Percentiles rank a stretch among this genome's conserved stretches.
Conservation (phyloP, 169 alveolate genomes). For the Babesia caballi region DNA sequence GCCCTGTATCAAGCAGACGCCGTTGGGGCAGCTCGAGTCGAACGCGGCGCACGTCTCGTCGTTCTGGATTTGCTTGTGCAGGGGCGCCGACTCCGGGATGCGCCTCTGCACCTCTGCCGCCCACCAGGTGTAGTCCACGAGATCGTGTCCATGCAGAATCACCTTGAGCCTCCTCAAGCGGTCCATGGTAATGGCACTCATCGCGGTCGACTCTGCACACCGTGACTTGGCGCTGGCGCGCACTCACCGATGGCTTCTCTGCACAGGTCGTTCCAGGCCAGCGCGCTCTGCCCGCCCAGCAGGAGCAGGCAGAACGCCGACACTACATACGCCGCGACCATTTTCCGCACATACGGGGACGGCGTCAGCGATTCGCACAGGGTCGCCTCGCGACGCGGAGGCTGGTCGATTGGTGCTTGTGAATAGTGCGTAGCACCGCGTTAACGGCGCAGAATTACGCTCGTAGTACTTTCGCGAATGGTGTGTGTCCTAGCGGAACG, state of each 20-base stretch:
- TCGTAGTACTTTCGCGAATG: neutral
- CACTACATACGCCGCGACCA: neutral
- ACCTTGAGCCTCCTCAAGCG: constrained; percentile 71
- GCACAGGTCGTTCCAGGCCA: constrained; percentile 60
- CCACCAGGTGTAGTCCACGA: constrained; percentile 77
- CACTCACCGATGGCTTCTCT: constrained; percentile 64
- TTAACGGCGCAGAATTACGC: too few species aligned
- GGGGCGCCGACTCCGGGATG: constrained; percentile 56
- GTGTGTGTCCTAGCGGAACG: neutral
- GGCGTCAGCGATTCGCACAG: neutral
- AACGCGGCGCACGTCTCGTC: constrained; percentile 49
- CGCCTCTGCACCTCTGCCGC: constrained; percentile 61
- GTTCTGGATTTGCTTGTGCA: constrained; percentile 50
- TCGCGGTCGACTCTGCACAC: constrained; percentile 70
- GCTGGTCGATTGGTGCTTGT: neutral
- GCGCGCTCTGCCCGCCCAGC: constrained; percentile 7
- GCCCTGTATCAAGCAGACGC: constrained; percentile 67
- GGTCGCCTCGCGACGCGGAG: neutral
- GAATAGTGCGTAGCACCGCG: too few species aligned
- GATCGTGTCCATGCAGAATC: constrained; percentile 67
- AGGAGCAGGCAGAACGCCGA: neutral
- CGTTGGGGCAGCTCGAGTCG: constrained; percentile 62
- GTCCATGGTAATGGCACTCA: constrained; percentile 72
- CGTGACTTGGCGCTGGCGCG: neutral
- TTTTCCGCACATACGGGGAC: neutral